Conservation (phyloP, 2,329 filamentous ascomycete species). For the Talaromyces sp. region DNA sequence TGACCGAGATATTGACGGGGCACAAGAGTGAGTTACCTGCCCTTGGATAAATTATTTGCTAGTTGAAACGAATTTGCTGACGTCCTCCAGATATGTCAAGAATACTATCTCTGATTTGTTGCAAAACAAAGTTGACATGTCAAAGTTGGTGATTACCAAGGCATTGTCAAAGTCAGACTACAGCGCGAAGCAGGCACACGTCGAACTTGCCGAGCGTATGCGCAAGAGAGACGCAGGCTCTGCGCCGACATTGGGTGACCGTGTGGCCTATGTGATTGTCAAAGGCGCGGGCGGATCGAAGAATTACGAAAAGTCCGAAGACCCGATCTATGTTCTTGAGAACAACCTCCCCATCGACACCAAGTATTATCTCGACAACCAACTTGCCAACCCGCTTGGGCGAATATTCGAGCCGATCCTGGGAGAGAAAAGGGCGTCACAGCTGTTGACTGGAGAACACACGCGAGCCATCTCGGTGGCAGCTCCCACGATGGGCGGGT, state of each 20-base stretch:
- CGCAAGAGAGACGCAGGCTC: slow-evolving; percentile 93
- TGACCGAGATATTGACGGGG: slow-evolving; percentile 81
- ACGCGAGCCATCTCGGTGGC: slow-evolving; percentile 92
- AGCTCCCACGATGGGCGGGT: slow-evolving; percentile 80
- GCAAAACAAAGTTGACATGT: slow-evolving; percentile 98
- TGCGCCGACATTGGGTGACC: slow-evolving; percentile 85
- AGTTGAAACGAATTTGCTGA: slow-evolving; percentile 19
- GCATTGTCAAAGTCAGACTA: slow-evolving; percentile 89
- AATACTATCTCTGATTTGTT: slow-evolving; percentile 89
- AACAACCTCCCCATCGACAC: slow-evolving; percentile 98
- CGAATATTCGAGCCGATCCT: slow-evolving; percentile 98
- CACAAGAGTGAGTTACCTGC: slow-evolving; percentile 71
- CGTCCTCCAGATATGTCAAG: slow-evolving; percentile 73
- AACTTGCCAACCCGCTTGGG: slow-evolving; percentile 86
- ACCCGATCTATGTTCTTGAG: slow-evolving; percentile 94
- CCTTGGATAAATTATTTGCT: slow-evolving; percentile 21
- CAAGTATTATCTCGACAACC: slow-evolving; percentile 97
- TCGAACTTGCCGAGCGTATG: slow-evolving; percentile 93
- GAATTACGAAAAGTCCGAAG: slow-evolving; percentile 96
- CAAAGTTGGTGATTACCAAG: slow-evolving; percentile 98
- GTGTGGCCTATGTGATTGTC: slow-evolving; percentile 96
- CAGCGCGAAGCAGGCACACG: slow-evolving; percentile 87
- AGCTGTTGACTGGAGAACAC: slow-evolving; percentile 84
- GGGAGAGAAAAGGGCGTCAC: slow-evolving; percentile 83
- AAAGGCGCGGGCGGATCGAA: slow-evolving; percentile 84